Evolutionary conservation across 192 early-diverging fungal genomes (phyloP), one percentile per base, ranked within the genome.

Genomic region (Coemansia erecta): DNA sequence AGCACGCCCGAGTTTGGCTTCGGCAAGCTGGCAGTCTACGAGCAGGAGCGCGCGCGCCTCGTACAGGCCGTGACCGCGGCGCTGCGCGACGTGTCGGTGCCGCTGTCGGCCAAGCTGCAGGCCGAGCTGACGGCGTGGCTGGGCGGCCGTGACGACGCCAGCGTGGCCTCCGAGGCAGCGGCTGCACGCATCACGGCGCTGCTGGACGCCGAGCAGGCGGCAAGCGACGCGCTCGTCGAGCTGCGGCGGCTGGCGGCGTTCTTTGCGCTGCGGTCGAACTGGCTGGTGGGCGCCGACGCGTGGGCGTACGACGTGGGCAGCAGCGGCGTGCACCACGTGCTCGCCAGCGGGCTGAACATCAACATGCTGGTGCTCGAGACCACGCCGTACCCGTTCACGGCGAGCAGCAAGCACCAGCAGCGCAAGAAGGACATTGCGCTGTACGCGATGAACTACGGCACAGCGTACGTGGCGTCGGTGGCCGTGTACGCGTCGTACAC

Each of bases 361-460:
- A 96, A 95, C 73, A 84, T 98, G 77, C 80, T 98, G 35, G 87
- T 96, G 42, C 81, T 98, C 45, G 95, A 98, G 63, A 94, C 92
- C 0, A 83, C 87, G 53, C 81, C 88, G 31, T 94, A 97, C 62
- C 85, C 88, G 14, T 69, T 80, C 26, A 60, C 56, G 5, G 74
- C 80, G 21, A 66, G 75, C 41, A 75, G 67, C 31, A 85, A 87
- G 42, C 62, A 54, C 55, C 82, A 85, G 69, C 82, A 82, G 55
- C 81, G 84, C 71, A 94, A 94, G 85, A 95, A 95, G 83, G 94
- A 98, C 72, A 82, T 95, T 65, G 95, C 93, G 59, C 82, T 98
- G 24, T 95, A 94, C 63, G 94, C 93, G 35, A 94, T 98, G 92
- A 92, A 89, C 77, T 95, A 95, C 80, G 92, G 90, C 43, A 78